A percentile compares a stretch with the other conserved stretches of the same genome.
Evolutionary conservation across 352 stramenopile species (phyloP).

Genomic region (Phytophthora sp.): DNA sequence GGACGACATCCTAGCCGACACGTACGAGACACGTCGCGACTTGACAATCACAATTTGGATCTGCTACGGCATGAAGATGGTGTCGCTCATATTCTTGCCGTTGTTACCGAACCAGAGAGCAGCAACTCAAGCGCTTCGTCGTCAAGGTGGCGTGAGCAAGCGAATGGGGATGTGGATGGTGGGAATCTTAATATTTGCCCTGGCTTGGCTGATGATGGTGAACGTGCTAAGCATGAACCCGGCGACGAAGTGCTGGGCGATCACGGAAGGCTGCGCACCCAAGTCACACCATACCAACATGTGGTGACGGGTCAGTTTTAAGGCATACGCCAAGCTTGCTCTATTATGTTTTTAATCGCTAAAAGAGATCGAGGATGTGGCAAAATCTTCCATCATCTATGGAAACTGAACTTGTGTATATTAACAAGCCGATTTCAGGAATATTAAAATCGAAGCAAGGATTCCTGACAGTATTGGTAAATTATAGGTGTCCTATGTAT

Average conservation of each 20-base stretch:
- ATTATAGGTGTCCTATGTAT: neutral
- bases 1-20: constrained; percentile 55
- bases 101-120: constrained; percentile 50
- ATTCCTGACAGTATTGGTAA: constrained; percentile 6
- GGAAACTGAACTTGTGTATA: too few species aligned
- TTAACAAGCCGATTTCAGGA: too few species aligned
- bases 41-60: constrained; percentile 63
- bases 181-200: constrained; percentile 36
- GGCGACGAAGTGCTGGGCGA: constrained; percentile 60
- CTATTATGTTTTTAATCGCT: neutral
- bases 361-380: neutral
- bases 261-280: constrained; percentile 59
- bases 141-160: constrained; percentile 45
- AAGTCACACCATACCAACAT: constrained; percentile 18
- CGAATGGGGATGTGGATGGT: constrained; percentile 43
- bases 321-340: too few species aligned
- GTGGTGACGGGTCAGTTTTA: constrained; percentile 1
- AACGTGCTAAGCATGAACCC: constrained; percentile 63
- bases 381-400: constrained; percentile 1
- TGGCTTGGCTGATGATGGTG: constrained; percentile 46
- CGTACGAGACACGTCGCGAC: constrained; percentile 49
- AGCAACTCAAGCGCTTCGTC: constrained; percentile 38
- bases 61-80: constrained; percentile 57
- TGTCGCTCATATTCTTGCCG: constrained; percentile 51
- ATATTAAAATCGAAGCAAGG: neutral